Evolutionary conservation across 2,329 filamentous ascomycete species (phyloP), one percentile per base, ranked within the genome.

Genomic region (Colletotrichum caudatum): DNA sequence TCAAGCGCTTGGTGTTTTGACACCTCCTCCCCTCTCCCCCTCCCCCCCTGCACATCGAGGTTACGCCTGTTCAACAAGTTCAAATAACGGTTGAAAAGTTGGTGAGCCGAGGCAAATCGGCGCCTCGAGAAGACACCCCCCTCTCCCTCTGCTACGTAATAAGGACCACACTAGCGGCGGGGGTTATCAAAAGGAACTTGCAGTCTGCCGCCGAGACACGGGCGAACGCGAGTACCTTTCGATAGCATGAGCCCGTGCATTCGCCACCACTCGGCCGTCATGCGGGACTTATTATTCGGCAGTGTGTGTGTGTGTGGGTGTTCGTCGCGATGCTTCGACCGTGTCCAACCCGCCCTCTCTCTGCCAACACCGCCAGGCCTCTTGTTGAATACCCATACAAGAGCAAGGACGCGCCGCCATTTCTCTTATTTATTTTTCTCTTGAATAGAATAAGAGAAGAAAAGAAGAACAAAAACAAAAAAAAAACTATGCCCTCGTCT

Each of bases 201-300:
- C 2, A 14, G 12, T 18, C 12, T 3, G 5, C 11, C 18, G 1
- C 4, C 2, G 20, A 33, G 18, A 35, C 20, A 8, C 1, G 0
- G 2, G 20, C 9, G 1, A 12, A 23, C 1, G 1, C 4, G n/a
- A 57, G 54, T 57, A 57, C 54, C 54, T 2, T 4, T 11, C 33
- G 46, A 41, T 62, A 41, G 23, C n/a, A 3, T 5, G 12, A 35
- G 60, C 20, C 33, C 26, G 46, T 53, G 60, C 60, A n/a, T 63
- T 63, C 41, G 60, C 60, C 60, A 63, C 48, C 60, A 18, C 20
- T 8, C 29, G 20, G 18, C 16, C 41, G 58, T 48, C 29, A 48
- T 29, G 12, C 41, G 44, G 44, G 12, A 50, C 33, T 46, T 5
- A 16, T 23, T 18, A 18, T 46, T 41, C 2, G 12, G 12, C 16